Evolutionary conservation across 495 filamentous ascomycete species (phyloP), one percentile per base, ranked within the genome.

Genomic region (Recurvomyces mirabilis): DNA sequence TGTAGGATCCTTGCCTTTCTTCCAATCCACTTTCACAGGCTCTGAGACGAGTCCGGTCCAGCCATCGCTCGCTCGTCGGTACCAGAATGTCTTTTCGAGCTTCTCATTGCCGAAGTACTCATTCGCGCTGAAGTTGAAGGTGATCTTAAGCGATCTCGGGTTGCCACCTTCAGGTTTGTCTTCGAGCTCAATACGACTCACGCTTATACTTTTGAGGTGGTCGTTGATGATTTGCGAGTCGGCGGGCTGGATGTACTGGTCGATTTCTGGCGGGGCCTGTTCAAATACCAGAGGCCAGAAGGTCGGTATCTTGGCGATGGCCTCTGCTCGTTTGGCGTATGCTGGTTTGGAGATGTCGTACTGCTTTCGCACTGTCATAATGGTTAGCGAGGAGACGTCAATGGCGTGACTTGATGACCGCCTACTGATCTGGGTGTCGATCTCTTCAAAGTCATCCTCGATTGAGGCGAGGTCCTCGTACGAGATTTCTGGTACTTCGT

Each of bases 251-350:
- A 94, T 84, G 65, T 75, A 82, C 59, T 84, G 79, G 62, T 93
- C 87, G 49, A 94, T 74, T 40, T 93, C 81, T 21, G 69, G 68
- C 1, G 87, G 84, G 4, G 85, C 78, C 63, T 86, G 80, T 59
- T 89, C 81, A 56, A 94, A 67, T 31, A 94, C 85, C 47, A 89
- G 69, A 22, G 81, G 67, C 88, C 88, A 95, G 76, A 94, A 95
- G 67, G 84, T 74, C 23, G 69, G 68, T 56, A 93, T 87, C 53
- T 75, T 64, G 42, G 71, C 61, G 45, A 84, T 70, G 43, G 82
- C 60, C 55, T 72, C 67, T n/a, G 71, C 67, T 58, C 88, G 82
- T 65, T 79, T 79, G 43, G 72, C 64, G 65, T 82, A 93, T 46
- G 89, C 70, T 21, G 81, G 72, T 31, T 65, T 41, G 32, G 51